phyloP scores from a whole-genome alignment of 306 rosid genomes.

The Acacia confusa region DNA sequence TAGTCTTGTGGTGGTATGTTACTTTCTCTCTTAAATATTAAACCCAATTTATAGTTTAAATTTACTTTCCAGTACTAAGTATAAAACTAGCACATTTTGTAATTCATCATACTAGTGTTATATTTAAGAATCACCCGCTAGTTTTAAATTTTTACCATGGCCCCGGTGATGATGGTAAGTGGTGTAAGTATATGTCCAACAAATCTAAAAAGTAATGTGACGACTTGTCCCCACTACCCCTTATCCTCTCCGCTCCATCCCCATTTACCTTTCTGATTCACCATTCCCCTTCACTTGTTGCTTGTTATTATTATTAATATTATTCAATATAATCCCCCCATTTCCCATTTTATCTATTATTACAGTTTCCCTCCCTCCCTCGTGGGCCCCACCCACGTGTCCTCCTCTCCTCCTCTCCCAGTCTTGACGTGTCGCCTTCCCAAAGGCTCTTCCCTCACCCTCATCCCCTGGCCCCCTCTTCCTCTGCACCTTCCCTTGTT shows the following conservation, averaged over 20 bases:
- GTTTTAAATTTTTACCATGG: neutral
- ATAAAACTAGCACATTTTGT: too few relatives aligned
- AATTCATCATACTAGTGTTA: too few relatives aligned
- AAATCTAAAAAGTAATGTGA: neutral
- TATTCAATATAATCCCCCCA: neutral
- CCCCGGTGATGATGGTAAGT: too few relatives aligned
- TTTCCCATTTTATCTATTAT: neutral
- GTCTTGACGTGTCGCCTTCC: constrained; percentile 43
- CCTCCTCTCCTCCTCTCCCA: constrained; percentile 7
- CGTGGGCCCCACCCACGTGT: constrained; percentile 50
- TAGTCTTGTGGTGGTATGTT: too few relatives aligned
- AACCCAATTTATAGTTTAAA: too few relatives aligned
- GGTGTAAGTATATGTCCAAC: neutral
- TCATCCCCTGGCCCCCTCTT: constrained; percentile 36
- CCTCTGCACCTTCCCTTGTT: constrained; percentile 29
- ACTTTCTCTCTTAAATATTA: too few relatives aligned
- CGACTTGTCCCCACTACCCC: neutral
- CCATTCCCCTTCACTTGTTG: neutral
- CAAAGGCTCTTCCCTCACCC: constrained; percentile 41
- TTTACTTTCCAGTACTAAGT: too few relatives aligned
- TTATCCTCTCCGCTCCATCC: neutral
- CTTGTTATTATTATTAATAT: neutral
- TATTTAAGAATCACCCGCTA: too few relatives aligned
- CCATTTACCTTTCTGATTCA: neutral
- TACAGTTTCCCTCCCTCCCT: neutral